Conservation (phyloP, 352 stramenopile species). For the Lagenidium giganteum region DNA sequence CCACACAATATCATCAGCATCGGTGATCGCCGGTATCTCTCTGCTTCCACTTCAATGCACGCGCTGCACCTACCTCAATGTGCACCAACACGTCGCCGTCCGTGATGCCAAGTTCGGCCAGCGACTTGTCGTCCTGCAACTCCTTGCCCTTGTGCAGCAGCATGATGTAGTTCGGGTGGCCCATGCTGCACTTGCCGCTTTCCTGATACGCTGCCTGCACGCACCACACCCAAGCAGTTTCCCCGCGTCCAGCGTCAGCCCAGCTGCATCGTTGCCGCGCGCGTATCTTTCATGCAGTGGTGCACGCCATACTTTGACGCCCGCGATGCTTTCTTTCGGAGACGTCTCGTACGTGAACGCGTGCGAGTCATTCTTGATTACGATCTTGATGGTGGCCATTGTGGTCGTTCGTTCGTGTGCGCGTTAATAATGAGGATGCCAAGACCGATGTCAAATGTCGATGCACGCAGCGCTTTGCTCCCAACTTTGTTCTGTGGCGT, state of each 20-base stretch:
- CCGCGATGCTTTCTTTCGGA: slow-evolving; percentile 67
- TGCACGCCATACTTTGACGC: slow-evolving; percentile 53
- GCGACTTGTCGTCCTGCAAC: slow-evolving; percentile 81
- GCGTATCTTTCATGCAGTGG: not conserved
- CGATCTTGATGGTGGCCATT: slow-evolving; percentile 61
- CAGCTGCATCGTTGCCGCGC: no score
- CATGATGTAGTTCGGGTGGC: slow-evolving; percentile 72
- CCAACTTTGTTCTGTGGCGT: no score
- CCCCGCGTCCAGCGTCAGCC: no score
- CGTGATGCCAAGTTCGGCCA: slow-evolving; percentile 68
- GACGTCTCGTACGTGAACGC: slow-evolving; percentile 65
- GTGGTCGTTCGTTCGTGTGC: not conserved
- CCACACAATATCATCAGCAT: not conserved
- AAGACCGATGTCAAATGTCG: no score
- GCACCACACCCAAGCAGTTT: not conserved
- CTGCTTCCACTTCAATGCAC: not conserved
- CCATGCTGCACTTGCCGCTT: slow-evolving; percentile 52
- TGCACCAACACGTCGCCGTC: slow-evolving; percentile 80
- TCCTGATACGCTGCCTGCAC: slow-evolving; percentile 67
- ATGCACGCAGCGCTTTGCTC: no score
- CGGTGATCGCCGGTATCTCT: not conserved
- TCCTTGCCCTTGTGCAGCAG: slow-evolving; percentile 85
- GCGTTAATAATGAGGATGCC: not conserved
- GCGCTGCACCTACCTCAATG: slow-evolving; percentile 42
- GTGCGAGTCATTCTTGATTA: slow-evolving; percentile 74